Base-by-base conservation (phyloP, 2,329 filamentous ascomycete species). In the Harringtonia lauricola region DNA sequence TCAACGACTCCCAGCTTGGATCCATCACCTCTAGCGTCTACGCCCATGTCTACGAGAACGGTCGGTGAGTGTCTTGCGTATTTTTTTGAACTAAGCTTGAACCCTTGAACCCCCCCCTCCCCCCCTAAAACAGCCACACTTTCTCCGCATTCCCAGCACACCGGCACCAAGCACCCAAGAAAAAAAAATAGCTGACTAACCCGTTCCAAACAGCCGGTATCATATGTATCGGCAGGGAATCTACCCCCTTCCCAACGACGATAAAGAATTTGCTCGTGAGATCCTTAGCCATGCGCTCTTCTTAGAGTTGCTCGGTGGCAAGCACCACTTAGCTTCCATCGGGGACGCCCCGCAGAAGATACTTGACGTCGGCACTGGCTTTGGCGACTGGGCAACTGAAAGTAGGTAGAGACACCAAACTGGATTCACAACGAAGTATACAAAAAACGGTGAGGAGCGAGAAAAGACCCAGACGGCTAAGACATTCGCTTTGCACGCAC, bases 331-430 rank as follows among this genome's bases (percentile, higher is more conserved):
- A 1, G 61, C 70, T 2, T 70, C 70, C 7, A 62, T 74, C 17
- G 64, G 62, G 18, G 53, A 61, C 21, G 55, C 59, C 19, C 67
- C 67, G 3, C 68, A 72, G 39, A 71, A 66, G 49, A 70, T 74
- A 45, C 56, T 72, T 30, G 68, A 73, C 46, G 52, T 72, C 15
- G 70, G 70, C 22, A 72, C 68, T 5, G 70, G 70, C 7, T 67
- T 66, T 28, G 68, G 68, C 24, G 63, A 75, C 35, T 80, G 76
- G 76, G 74, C 74, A 3, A 67, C 76, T 42, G 68, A 71, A 51
- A 59, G 68, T 71, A 52, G 31, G 61, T 57, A 19, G 36, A 34
- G 28, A 31, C 5, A 39, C 24, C 19, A 15, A 21, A 7, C 17
- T 18, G 22, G 33, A 41, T 9, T 15, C 3, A 22, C 8, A 9